phyloP scores from a whole-genome alignment of 2,329 filamentous ascomycete species.

The Pseudogymnoascus verrucosus region DNA sequence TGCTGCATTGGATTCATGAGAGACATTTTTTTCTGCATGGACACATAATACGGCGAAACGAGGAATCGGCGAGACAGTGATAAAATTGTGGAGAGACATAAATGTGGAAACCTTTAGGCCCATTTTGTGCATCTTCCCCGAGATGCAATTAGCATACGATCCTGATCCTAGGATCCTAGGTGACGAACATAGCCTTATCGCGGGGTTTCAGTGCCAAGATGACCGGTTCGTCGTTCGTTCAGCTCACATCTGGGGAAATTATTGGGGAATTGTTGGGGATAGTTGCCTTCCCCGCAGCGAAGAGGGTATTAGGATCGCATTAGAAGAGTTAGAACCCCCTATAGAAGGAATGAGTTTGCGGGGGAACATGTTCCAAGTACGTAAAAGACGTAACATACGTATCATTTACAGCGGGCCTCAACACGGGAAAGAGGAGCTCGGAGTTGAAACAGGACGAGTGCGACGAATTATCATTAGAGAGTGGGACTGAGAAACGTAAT shows the following conservation, averaged over 20 bases:
- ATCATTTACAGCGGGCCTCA: conserved; percentile 1
- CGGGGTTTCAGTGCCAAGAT: conserved; percentile 2
- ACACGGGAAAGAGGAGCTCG: background rate
- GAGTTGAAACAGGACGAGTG: background rate
- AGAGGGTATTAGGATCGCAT: background rate
- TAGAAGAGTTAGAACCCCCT: conserved; percentile 1
- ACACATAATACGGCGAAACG: background rate
- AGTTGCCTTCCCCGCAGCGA: background rate
- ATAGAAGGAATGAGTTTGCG: background rate
- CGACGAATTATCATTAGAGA: background rate
- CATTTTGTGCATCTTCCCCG: background rate
- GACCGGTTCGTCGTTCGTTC: background rate
- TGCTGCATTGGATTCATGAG: background rate
- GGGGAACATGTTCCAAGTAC: background rate
- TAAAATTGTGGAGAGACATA: conserved; percentile 4
- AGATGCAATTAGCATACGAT: conserved; percentile 1
- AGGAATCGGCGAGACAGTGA: background rate
- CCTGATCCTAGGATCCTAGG: background rate
- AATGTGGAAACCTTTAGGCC: background rate
- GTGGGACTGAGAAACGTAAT: conserved; percentile 7
- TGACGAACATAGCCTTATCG: background rate
- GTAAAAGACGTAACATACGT: background rate
- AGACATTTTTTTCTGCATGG: background rate
- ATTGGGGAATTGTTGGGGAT: conserved; percentile 3
- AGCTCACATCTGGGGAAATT: background rate